Evolutionary conservation across 768 basidiomycete species (phyloP), one percentile per base, ranked within the genome.

Genomic region (Lactifluus pinguis): DNA sequence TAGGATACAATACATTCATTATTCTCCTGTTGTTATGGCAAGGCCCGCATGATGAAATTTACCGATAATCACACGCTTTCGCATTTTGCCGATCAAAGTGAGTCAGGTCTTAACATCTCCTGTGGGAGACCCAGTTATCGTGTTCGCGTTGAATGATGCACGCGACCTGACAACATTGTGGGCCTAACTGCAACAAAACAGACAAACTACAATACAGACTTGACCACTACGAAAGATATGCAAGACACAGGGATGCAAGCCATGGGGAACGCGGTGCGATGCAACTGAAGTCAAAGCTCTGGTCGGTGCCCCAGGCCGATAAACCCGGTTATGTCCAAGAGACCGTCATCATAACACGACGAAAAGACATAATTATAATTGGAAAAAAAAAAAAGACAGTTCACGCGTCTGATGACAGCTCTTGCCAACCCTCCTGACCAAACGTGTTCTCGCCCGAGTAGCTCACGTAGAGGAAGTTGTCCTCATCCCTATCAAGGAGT

Each of bases 361-460:
- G 49, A 51, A 25, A 49, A 57, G 25, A 49, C 61, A 62, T 62
- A 62, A 62, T 62, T 62, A 62, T 60, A 59, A 45, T 53, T 48
- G 44, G 41, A 48, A 17, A 39, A 8, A 48, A 17, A 39, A 8
- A 30, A 19, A 36, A 32, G 41, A 25, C 11, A 49, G 44, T 53
- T 66, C 63, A 66, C 42, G 57, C 54, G 59, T 66, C 63, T 53
- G 50, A 64, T 44, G 63, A 54, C 47, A 66, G 19, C 34, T 66
- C 65, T 49, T 59, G 53, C 65, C 65, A 66, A 13, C 51, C 65
- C 49, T 56, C 60, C 58, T 52, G 59, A 53, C 94, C 92, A 68
- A 97, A 97, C 39, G 91, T 94, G 76, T 97, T 97, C 88, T 97
- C 95, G 61, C 95, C 95, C 42, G 94, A 97, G 79, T 98, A 98